Conservation (phyloP, 2,329 filamentous ascomycete genomes). For the Verticillium albo-atrum region DNA sequence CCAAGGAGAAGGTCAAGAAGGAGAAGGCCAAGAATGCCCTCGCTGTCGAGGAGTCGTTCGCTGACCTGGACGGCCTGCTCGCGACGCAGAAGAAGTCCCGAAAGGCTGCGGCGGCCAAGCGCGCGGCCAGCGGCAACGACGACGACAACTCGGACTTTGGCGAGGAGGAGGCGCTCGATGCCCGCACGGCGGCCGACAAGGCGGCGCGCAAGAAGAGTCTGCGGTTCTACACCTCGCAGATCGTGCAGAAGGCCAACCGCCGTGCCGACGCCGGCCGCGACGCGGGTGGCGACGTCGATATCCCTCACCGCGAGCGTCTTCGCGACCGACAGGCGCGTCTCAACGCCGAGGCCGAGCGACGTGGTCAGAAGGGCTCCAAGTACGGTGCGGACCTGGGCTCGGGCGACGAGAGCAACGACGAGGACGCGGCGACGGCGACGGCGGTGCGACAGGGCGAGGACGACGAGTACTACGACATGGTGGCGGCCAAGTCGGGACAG, state of each 20-base stretch:
- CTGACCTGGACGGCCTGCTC: slow-evolving; percentile 62
- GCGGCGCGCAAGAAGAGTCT: slow-evolving; percentile 85
- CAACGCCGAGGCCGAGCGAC: slow-evolving; percentile 81
- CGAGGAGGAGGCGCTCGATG: slow-evolving; percentile 77
- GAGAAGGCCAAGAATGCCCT: slow-evolving; percentile 44
- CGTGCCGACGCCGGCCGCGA: slow-evolving; percentile 69
- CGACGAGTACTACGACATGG: slow-evolving; percentile 85
- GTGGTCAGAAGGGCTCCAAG: slow-evolving; percentile 63
- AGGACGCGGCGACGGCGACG: slow-evolving; percentile 62
- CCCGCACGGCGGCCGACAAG: slow-evolving; percentile 79
- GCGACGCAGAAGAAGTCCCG: slow-evolving; percentile 44
- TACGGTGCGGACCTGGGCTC: slow-evolving; percentile 64
- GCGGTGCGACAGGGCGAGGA: slow-evolving; percentile 53
- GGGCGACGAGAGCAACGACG: slow-evolving; percentile 53
- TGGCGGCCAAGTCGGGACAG: slow-evolving; percentile 63
- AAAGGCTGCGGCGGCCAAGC: slow-evolving; percentile 36
- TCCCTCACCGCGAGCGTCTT: slow-evolving; percentile 85
- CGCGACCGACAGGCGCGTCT: slow-evolving; percentile 81
- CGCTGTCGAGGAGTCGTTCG: slow-evolving; percentile 66
- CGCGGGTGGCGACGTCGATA: slow-evolving; percentile 73
- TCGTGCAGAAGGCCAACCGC: slow-evolving; percentile 89
- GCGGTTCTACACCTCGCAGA: slow-evolving; percentile 97
- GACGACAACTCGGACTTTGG: slow-evolving; percentile 85
- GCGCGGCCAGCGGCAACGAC: slow-evolving; percentile 32
- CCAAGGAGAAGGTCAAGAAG: slow-evolving; percentile 33